phyloP scores from a whole-genome alignment of 306 rosid species.

The Dryas alaskensis region DNA sequence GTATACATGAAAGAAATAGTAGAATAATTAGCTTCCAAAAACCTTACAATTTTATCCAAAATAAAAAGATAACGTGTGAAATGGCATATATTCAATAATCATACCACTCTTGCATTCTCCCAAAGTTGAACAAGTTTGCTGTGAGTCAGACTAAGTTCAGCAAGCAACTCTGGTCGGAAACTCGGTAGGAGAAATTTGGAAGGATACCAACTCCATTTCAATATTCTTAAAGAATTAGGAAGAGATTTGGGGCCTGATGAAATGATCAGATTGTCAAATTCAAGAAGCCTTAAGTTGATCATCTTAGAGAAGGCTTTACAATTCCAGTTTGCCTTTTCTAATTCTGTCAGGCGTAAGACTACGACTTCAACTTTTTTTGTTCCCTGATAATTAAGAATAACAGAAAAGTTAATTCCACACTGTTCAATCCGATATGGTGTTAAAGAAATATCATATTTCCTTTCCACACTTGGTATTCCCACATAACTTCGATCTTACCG shows the following conservation, averaged over 20 bases:
- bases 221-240: conserved; percentile 7
- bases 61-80: neutral
- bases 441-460: no score
- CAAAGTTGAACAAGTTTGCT: conserved; percentile 23
- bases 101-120: conserved; percentile 13
- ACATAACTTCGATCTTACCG: conserved; percentile 1
- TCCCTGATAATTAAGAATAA: neutral
- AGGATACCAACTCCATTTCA: conserved; percentile 21
- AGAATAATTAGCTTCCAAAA: neutral
- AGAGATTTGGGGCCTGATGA: conserved; percentile 3
- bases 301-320: conserved; percentile 8
- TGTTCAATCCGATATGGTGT: no score
- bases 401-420: neutral
- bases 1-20: neutral
- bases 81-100: no score
- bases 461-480: no score
- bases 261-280: neutral
- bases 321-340: conserved; percentile 25
- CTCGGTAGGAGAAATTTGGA: neutral
- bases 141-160: neutral
- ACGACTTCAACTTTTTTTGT: conserved; percentile 11
- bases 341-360: neutral
- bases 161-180: neutral
- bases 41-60: neutral
- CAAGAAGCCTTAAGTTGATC: conserved; percentile 13